Evolutionary conservation across 768 basidiomycete species (phyloP), one percentile per base, ranked within the genome.

Genomic region (Psilocybe tampanensis): DNA sequence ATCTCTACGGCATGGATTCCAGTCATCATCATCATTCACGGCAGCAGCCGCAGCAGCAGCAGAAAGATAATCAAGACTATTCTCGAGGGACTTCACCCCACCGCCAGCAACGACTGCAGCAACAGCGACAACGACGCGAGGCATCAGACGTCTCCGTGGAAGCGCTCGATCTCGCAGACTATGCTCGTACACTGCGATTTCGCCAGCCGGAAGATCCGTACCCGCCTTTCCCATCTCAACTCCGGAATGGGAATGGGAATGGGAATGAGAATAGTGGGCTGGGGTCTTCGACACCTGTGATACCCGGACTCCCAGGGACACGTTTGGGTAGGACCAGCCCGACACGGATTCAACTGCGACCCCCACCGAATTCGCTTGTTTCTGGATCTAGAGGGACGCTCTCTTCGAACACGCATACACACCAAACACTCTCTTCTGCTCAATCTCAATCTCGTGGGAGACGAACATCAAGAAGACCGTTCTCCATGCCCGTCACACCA

Each of bases 81-180:
- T 61, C 56, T 45, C 47, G 17, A 13, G 61, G 60, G 29, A 55
- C 53, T 17, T 62, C 63, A 47, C 61, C 56, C 2, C 64, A 62
- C 36, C 60, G 57, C 3, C 12, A 13, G 15, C 44, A 26, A 24
- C n/a, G n/a, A n/a, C n/a, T n/a, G n/a, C 44, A 47, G 11, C 44
- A 26, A 24, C 44, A 47, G 11, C 69, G 66, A 45, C 70, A 68
- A 50, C 72, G 73, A 24, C 70, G 81, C 58, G 83, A 87, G 56
- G 72, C 80, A 3, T 86, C 86, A 8, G 88, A 89, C 56, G 79
- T 77, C 24, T 88, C 86, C 53, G 79, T 89, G 1, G 87, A 89
- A 66, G 86, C 87, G 2, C 78, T 89, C 53, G 88, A 90, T 70
- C 76, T 90, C 21, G 87, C 87, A 29, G 88, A 89, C 68, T 90